Base-by-base conservation (phyloP, 768 basidiomycete species). In the Serendipita sp. region DNA sequence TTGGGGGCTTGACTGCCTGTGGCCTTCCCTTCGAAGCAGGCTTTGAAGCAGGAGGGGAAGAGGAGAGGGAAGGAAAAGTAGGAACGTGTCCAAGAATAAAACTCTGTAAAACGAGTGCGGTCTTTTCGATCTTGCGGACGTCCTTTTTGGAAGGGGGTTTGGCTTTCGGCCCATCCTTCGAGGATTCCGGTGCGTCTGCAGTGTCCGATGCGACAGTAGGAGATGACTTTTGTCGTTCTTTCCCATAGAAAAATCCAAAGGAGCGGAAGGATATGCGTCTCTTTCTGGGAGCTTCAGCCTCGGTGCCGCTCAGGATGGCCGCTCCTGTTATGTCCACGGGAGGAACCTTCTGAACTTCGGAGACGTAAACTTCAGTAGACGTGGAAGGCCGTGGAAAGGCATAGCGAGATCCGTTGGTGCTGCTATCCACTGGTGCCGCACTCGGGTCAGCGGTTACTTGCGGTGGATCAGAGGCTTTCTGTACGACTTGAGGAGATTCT, bases 21-120 rank as follows among this genome's bases (percentile, higher is more conserved):
- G 73, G 66, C 58, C 74, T 73, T 9, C 77, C 72, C 62, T 78
- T 75, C 62, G 71, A 71, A 45, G 66, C 65, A 26, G 77, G 75
- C 20, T 73, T 67, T 2, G 71, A 62, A 2, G 67, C 65, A 24
- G 64, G 62, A 66, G 45, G 75, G 66, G 48, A 74, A 65, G 24
- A 76, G 17, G 43, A 61, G 14, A 51, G 33, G 63, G 58, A 51
- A 42, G 50, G 24, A 31, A 56, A 61, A 20, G 56, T 17, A 22
- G 62, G 51, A 45, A 64, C 56, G 3, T 42, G 24, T 1, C 88
- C 89, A 65, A 87, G 71, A 65, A 90, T 90, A 66, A 90, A 75
- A 7, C 81, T 76, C 61, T 85, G 84, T 42, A 88, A 74, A 45
- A 82, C 71, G 61, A 79, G 64, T 1, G 89, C 89, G 20, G 80